Base-by-base conservation (phyloP, 768 basidiomycete species). In the Dentipellis sp. region DNA sequence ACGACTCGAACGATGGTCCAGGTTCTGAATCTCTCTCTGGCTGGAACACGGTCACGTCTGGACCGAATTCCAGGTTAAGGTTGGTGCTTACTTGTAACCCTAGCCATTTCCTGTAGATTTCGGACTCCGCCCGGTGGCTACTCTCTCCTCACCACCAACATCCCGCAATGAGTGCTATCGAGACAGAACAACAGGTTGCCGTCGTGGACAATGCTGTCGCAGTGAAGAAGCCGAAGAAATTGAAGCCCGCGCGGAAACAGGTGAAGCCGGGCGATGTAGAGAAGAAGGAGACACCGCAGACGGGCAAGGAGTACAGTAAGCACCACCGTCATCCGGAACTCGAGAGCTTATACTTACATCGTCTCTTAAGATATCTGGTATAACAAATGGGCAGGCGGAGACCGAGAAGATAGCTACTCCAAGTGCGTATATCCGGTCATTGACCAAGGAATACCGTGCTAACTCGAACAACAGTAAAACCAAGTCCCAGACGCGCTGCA, bases 311-410 rank as follows among this genome's bases (percentile, higher is more conserved):
- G 68, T 97, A 95, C 73, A 97, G 94, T 94, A 63, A 64, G 88
- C 81, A 48, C 39, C 58, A 10, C 52, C 36, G 29, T 47, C 29
- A n/a, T 55, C 39, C 56, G 55, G 12, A 21, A 48, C 22, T 53
- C 47, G 17, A 36, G 37, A 21, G 11, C 22, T 17, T 45, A 23
- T 17, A 47, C 19, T 47, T 19, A 51, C 59, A 17, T 53, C 19
- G 37, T 56, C 29, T 34, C 51, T 62, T 35, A 42, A 89, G 90
- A 99, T 71, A 89, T 95, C 52, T 99, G 97, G 95, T 98, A 95
- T 69, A 94, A 97, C 72, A 95, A 97, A 73, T 98, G 95, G 95
- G 97, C 97, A n/a, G 97, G 97, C 54, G 97, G 95, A 55, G 97
- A 99, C 68, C 82, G 92, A 34, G 97, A 97, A 69, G 95, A 99